Conservation (phyloP, 768 basidiomycete species). For the Exidia glandulosa region DNA sequence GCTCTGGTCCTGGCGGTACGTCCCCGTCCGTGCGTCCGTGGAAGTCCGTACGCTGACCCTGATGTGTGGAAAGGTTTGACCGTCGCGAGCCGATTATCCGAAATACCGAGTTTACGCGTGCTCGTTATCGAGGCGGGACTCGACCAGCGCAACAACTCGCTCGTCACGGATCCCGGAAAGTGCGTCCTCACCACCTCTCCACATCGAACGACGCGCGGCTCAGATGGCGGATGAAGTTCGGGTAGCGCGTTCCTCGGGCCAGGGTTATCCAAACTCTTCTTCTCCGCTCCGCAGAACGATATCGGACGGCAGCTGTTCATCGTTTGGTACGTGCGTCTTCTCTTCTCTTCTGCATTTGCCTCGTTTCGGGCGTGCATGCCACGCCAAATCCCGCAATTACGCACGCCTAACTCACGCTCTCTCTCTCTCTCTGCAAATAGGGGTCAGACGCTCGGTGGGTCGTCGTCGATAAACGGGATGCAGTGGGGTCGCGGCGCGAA, state of each 20-base stretch:
- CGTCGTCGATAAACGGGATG: slow-evolving; percentile 4
- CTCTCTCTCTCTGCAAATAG: too few relatives aligned
- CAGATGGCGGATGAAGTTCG: neutral
- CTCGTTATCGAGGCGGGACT: neutral
- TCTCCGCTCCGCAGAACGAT: neutral
- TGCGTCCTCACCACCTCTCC: neutral
- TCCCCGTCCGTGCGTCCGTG: too few relatives aligned
- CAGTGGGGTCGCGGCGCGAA: neutral
- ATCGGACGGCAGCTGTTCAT: neutral
- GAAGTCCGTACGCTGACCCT: neutral
- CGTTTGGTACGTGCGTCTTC: neutral
- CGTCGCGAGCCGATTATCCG: neutral
- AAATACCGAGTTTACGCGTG: neutral
- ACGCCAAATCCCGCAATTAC: neutral
- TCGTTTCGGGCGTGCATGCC: neutral
- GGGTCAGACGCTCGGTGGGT: slow-evolving; percentile 6
- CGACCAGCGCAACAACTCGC: neutral
- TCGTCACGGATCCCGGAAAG: neutral
- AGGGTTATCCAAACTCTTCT: neutral
- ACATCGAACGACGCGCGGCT: neutral
- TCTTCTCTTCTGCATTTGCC: too few relatives aligned
- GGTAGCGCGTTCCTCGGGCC: neutral
- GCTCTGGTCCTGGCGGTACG: neutral
- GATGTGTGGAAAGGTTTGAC: neutral
- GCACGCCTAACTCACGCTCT: too few relatives aligned